phyloP scores from a whole-genome alignment of 1,284 basidiomycete genomes.

The Ceratobasidium sp. region DNA sequence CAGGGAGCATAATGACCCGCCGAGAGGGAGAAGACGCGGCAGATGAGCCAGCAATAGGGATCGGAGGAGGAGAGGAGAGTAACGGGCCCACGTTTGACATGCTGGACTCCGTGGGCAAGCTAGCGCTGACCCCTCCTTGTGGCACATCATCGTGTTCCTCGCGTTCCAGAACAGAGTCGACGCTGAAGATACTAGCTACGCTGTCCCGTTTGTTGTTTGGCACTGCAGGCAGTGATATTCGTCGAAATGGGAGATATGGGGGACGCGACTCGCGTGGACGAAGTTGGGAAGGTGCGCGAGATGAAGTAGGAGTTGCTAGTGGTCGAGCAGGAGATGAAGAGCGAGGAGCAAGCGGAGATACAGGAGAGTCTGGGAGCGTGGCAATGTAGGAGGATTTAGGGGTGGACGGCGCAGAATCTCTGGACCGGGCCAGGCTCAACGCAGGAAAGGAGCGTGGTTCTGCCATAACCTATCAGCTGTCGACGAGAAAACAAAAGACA shows the following conservation, averaged over 20 bases:
- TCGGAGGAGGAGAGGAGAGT: conserved; percentile 13
- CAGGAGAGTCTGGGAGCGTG: conserved; percentile 17
- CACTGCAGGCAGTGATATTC: conserved; percentile 76
- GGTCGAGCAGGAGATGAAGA: neutral
- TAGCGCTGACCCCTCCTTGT: conserved; percentile 14
- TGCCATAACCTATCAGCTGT: neutral
- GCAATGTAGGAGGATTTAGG: conserved; percentile 32
- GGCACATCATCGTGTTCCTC: conserved; percentile 14
- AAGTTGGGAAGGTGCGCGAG: conserved; percentile 25
- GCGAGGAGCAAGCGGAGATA: conserved; percentile 15
- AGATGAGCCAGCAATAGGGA: conserved; percentile 8
- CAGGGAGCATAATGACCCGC: conserved; percentile 3
- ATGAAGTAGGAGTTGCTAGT: neutral
- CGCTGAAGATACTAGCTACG: conserved; percentile 30
- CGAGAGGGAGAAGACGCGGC: conserved; percentile 32
- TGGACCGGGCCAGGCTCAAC: conserved; percentile 15
- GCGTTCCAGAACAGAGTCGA: conserved; percentile 33
- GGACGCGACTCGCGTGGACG: conserved; percentile 49
- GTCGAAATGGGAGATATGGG: conserved; percentile 71
- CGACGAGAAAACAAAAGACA: neutral
- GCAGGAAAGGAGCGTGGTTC: conserved; percentile 22
- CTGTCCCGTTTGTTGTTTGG: conserved; percentile 55
- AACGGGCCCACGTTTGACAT: conserved; percentile 10
- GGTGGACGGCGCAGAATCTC: conserved; percentile 21
- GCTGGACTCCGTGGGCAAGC: conserved; percentile 33